These are phyloP conservation scores for Polytrichum formosum DNA, from an alignment of 225 moss, liverwort and hornwort genomes.

Conservation along the genomic window DNA sequence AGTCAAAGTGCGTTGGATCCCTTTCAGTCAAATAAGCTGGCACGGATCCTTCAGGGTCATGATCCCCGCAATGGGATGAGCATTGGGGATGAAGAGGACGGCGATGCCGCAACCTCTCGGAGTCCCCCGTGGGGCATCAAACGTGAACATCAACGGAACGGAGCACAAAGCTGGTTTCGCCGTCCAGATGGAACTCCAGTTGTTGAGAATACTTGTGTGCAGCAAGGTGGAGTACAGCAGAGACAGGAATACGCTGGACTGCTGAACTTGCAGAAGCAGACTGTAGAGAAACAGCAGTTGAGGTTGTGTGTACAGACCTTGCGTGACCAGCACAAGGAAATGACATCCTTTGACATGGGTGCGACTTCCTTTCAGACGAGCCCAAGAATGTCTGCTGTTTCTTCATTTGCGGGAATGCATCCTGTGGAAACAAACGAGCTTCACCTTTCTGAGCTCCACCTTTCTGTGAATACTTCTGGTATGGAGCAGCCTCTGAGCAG, in stretches of 20 bases:
- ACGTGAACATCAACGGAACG: slow-evolving; percentile 37
- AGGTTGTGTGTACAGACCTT: slow-evolving; percentile 7
- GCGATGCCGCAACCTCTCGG: slow-evolving; percentile 35
- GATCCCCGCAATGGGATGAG: slow-evolving; percentile 23
- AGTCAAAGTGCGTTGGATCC: slow-evolving; percentile 40
- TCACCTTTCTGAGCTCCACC: slow-evolving; percentile 12
- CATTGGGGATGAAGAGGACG: slow-evolving; percentile 38
- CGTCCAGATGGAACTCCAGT: slow-evolving; percentile 17
- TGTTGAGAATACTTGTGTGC: slow-evolving; percentile 8
- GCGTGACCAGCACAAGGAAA: slow-evolving; percentile 18
- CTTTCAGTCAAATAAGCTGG: slow-evolving; percentile 40
- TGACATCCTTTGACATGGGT: slow-evolving; percentile 11
- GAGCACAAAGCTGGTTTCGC: slow-evolving; percentile 34
- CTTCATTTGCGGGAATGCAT: slow-evolving; percentile 17
- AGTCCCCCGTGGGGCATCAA: slow-evolving; percentile 48
- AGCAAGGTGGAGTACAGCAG: slow-evolving; percentile 1
- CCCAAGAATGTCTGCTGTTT: slow-evolving; percentile 10
- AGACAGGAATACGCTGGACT: slow-evolving; percentile 1
- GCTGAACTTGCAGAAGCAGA: neutral
- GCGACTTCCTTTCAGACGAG: slow-evolving; percentile 15
- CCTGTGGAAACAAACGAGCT: slow-evolving; percentile 1
- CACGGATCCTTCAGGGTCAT: slow-evolving; percentile 28
- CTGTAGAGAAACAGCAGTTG: slow-evolving; percentile 12
- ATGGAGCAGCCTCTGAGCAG: slow-evolving; percentile 21
- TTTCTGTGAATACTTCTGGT: slow-evolving; percentile 18